Base-by-base conservation (phyloP, 768 basidiomycete genomes). In the Podaxis carcinomalis region DNA sequence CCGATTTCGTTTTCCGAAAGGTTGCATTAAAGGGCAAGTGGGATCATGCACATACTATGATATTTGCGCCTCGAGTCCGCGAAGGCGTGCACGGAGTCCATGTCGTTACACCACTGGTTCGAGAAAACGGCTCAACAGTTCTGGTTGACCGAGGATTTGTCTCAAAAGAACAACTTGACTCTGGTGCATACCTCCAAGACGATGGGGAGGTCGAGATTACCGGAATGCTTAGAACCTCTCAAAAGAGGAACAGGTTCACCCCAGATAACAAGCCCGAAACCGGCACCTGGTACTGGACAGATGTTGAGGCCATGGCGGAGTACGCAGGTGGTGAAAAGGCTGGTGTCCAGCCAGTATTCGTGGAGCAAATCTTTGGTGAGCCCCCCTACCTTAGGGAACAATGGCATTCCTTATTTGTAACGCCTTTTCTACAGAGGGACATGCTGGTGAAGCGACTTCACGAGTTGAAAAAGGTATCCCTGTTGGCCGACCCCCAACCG, bases 71-170 rank as follows among this genome's bases (percentile, higher is more conserved):
- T 23, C 85, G 90, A 60, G 90, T 93, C n/a, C 82, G 87, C 46
- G 93, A 97, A 59, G 92, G 93, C n/a, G 80, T 84, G 21, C 86
- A 88, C 65, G 97, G 97, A 0, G 92, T 88, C 66, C 87, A 96
- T 64, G 81, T 98, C 27, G 78, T 99, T 56, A 93, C 92, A 4
- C 97, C 97, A 0, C 79, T 99, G 49, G 69, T 88, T 35, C 87
- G 96, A 49, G 78, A 83, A 50, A 84, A 89, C 65, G 93, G 90
- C 11, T 85, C 92, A 1, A 95, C 93, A 1, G 78, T 99, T 36
- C 79, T 98, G 21, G 90, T 99, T 54, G 92, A 98, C 74, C 86
- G 95, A 44, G 97, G 97, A 0, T 98, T 98, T 73, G 82, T 99
- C 25, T 86, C 87, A 7, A 80, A 80, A 16, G 80, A 82, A 1